phyloP scores from a whole-genome alignment of 139 green algal genomes.

The Pseudopediastrum boryanum region DNA sequence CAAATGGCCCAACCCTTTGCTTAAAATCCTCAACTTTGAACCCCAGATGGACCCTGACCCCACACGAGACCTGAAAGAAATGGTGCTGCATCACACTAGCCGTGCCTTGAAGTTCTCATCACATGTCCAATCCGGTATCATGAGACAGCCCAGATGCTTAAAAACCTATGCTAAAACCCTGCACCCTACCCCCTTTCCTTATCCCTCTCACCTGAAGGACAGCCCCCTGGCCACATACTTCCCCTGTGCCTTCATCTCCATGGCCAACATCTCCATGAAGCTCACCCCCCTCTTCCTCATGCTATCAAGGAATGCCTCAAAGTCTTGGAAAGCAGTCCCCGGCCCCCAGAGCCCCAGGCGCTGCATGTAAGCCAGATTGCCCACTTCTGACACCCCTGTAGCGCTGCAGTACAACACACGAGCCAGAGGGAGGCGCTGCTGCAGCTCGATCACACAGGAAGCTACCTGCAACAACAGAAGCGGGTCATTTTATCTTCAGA shows the following conservation, averaged over 20 bases:
- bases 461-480: conserved; percentile 66
- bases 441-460: conserved; percentile 71
- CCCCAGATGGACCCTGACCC: too few species aligned
- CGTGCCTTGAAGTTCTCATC: too few species aligned
- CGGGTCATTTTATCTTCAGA: too few species aligned
- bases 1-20: too few species aligned
- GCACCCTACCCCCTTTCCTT: too few species aligned
- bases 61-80: too few species aligned
- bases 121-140: too few species aligned
- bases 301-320: conserved; percentile 69
- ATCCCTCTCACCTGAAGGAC: conserved; percentile 69
- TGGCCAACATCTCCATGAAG: conserved; percentile 72
- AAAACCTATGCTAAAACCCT: too few species aligned
- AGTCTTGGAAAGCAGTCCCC: conserved; percentile 41
- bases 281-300: conserved; percentile 72
- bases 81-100: too few species aligned
- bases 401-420: conserved; percentile 85
- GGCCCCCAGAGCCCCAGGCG: conserved; percentile 86
- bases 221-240: conserved; percentile 84
- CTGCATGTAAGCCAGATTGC: conserved; percentile 81
- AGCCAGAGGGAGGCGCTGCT: conserved; percentile 68
- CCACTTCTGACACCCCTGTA: conserved; percentile 73
- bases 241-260: conserved; percentile 72
- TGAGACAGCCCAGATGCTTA: too few species aligned
- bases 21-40: too few species aligned